A percentile compares a stretch with the other conserved stretches of the same genome.
Conservation (phyloP, 345 rosid genomes). For the Reutealis trisperma region DNA sequence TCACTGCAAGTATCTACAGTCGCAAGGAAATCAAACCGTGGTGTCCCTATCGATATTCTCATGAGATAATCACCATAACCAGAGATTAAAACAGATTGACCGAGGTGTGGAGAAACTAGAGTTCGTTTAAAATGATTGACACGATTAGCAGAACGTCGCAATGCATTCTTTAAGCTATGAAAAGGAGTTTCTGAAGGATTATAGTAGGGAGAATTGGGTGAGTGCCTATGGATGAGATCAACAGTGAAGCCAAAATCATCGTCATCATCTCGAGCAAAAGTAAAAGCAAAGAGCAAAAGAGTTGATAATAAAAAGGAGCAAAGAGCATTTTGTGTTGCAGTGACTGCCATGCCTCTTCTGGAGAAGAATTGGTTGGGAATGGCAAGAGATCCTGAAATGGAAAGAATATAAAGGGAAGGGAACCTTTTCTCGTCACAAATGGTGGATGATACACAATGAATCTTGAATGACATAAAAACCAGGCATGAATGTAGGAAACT, state of each 20-base stretch:
- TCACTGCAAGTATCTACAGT: conserved; percentile 6
- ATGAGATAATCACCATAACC: conserved; percentile 20
- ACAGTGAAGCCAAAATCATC: neutral
- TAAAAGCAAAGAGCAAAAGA: neutral
- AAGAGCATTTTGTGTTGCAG: neutral
- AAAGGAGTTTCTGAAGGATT: neutral
- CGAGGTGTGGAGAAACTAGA: neutral
- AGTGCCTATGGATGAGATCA: conserved; percentile 20
- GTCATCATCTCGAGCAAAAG: neutral
- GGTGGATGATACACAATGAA: too few species aligned
- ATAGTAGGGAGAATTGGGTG: conserved; percentile 20
- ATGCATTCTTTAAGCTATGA: neutral
- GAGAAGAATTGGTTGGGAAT: neutral
- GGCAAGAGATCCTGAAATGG: too few species aligned
- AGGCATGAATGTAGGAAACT: too few species aligned
- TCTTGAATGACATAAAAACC: too few species aligned
- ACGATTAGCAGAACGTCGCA: neutral
- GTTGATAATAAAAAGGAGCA: neutral
- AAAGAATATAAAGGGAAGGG: too few species aligned
- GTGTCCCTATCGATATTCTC: conserved; percentile 17
- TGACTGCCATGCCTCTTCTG: neutral
- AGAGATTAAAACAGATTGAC: neutral
- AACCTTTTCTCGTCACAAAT: too few species aligned
- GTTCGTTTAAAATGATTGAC: neutral
- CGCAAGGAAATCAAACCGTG: conserved; percentile 3